Conservation (phyloP, 208 protist genomes). For the Acanthamoeba royreba region DNA sequence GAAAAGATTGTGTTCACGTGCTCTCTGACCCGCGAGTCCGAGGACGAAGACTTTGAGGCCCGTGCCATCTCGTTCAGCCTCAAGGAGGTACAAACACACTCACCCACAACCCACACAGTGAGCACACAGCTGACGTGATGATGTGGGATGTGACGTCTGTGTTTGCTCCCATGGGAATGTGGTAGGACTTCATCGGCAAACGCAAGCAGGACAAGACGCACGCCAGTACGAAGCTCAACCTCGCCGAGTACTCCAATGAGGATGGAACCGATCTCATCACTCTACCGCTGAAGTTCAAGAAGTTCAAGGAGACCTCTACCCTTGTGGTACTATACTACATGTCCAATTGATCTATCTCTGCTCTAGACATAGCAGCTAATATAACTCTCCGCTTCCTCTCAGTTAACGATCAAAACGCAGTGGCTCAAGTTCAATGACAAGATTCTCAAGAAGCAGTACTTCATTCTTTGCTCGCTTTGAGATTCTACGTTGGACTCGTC, state of each 20-base stretch:
- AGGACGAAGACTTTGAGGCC: neutral
- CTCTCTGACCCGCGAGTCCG: neutral
- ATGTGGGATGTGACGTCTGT: too few relatives aligned
- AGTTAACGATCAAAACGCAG: conserved; percentile 40
- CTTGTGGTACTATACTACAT: neutral
- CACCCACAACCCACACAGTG: too few relatives aligned
- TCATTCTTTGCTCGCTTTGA: too few relatives aligned
- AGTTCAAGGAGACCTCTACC: conserved; percentile 1
- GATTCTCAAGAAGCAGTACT: conserved; percentile 33
- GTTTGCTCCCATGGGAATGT: too few relatives aligned
- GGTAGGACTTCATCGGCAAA: conserved; percentile 46
- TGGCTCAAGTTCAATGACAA: conserved; percentile 43
- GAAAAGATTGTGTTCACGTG: conserved; percentile 38
- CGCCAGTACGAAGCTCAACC: conserved; percentile 11
- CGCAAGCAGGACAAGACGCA: conserved; percentile 25
- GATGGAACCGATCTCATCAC: conserved; percentile 22
- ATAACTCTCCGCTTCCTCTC: too few relatives aligned
- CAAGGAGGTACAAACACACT: conserved; percentile 14
- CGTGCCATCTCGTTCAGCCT: conserved; percentile 6
- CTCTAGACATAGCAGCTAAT: too few relatives aligned
- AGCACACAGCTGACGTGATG: too few relatives aligned
- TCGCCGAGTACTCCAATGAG: conserved; percentile 35
- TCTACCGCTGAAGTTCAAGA: conserved; percentile 41
- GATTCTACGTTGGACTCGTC: too few relatives aligned
- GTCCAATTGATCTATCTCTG: too few relatives aligned